Base-by-base conservation (phyloP, 2,329 filamentous ascomycete species). In the Huntiella abstrusa region DNA sequence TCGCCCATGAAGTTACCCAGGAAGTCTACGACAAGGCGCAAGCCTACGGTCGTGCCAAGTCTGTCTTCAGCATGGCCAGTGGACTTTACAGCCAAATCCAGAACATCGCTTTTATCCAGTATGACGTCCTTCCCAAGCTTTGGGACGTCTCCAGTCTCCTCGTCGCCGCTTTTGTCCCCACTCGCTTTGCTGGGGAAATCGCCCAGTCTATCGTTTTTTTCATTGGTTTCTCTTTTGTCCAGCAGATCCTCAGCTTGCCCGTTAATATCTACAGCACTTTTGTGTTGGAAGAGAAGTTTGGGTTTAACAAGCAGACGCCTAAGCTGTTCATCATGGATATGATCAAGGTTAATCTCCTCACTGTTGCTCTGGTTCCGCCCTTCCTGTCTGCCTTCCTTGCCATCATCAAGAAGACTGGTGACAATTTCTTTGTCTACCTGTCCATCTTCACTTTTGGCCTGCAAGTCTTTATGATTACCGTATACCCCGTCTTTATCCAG, bases 261-360 rank as follows among this genome's bases (percentile, higher is more conserved):
- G 73, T 78, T 50, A 82, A 77, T 47, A 77, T 95, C 62, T 98
- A 96, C 69, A 79, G 87, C 65, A 91, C 85, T 10, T 98, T 98
- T 58, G 83, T 96, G 41, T 70, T 98, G 47, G 91, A 98, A 64
- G 87, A 95, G 65, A 83, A 85, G 59, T 98, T 93, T 56, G 91
- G 91, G 43, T 98, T 98, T 75, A 98, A 98, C 65, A 98, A 98
- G 68, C 86, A 94, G 70, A 96, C 91, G 0, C 67, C 85, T 47
- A 78, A 77, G 61, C 70, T 96, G 28, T 98, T 88, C 70, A 59
- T 95, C 45, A 83, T 75, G 55, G 91, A 98, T 60, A 77, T 94
- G 66, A 62, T 96, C 66, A 98, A 98, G 71, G 78, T 80, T 32
- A 86, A 94, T 61, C 70, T 83, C 54, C 73, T 98, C 49, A 76